A percentile compares a stretch with the other conserved stretches of the same genome.
phyloP scores from a whole-genome alignment of 2,329 filamentous ascomycete genomes.

The Bertia moriformis region DNA sequence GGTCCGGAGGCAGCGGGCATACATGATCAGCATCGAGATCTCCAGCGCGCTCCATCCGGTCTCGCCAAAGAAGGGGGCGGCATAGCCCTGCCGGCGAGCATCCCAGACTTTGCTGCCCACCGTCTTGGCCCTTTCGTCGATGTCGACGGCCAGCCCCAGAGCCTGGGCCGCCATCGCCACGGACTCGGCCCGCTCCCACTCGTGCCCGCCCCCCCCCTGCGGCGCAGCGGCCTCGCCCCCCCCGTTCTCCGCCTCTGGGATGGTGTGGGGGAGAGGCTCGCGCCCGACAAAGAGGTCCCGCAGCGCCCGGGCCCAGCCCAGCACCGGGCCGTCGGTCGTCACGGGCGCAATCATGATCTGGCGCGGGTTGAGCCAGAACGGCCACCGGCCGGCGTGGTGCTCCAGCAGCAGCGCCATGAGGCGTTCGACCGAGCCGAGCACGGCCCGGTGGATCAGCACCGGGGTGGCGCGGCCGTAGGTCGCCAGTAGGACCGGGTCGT shows the following conservation, averaged over 20 bases:
- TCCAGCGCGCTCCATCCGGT: slow-evolving; percentile 69
- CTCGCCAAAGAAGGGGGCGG: slow-evolving; percentile 64
- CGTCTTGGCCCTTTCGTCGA: too few relatives aligned
- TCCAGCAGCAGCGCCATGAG: slow-evolving; percentile 77
- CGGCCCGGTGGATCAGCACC: slow-evolving; percentile 72
- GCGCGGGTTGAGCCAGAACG: slow-evolving; percentile 75
- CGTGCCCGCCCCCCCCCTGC: too few relatives aligned
- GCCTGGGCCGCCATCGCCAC: too few relatives aligned
- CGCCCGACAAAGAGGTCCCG: slow-evolving; percentile 35
- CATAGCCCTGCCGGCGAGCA: too few relatives aligned
- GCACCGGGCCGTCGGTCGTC: slow-evolving; percentile 40
- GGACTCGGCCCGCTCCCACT: too few relatives aligned
- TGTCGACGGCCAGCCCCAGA: too few relatives aligned
- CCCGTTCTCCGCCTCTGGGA: not conserved
- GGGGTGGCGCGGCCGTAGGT: slow-evolving; percentile 49
- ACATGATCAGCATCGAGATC: slow-evolving; percentile 71
- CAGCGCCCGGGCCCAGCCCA: slow-evolving; percentile 30
- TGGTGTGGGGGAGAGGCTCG: too few relatives aligned
- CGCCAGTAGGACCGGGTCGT: slow-evolving; percentile 26
- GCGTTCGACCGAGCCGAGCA: slow-evolving; percentile 71
- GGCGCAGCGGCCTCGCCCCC: not conserved
- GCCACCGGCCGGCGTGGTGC: slow-evolving; percentile 66
- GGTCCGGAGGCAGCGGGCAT: slow-evolving; percentile 69
- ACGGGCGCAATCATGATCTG: slow-evolving; percentile 65
- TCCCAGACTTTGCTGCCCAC: slow-evolving; percentile 16